Conservation (phyloP, 805 yeast genomes). For the Candida chauliodis region DNA sequence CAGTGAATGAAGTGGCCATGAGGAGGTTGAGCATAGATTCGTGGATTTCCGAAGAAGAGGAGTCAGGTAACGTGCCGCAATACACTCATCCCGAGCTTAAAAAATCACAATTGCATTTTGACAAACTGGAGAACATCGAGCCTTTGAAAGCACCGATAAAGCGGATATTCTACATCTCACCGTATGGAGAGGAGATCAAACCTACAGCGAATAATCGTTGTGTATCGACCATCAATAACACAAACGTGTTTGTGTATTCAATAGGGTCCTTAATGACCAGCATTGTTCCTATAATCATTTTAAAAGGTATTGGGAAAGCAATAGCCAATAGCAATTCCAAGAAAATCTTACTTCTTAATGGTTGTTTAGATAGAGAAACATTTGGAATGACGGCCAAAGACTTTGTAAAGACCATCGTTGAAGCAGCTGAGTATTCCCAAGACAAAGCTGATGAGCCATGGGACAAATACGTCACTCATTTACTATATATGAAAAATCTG, state of each 20-base stretch:
- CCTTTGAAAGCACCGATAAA: conserved; percentile 75
- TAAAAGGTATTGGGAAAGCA: conserved; percentile 70
- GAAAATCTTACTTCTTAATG: conserved; percentile 68
- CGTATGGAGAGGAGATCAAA: conserved; percentile 81
- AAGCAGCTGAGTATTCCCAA: conserved; percentile 55
- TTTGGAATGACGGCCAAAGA: conserved; percentile 58
- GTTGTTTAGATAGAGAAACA: conserved; percentile 77
- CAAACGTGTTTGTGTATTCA: conserved; percentile 65
- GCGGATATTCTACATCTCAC: conserved; percentile 75
- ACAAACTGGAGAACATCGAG: conserved; percentile 48
- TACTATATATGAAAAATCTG: conserved; percentile 51
- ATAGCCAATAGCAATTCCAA: conserved; percentile 31
- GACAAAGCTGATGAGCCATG: conserved; percentile 25
- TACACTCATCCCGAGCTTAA: conserved; percentile 77
- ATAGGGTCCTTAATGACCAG: conserved; percentile 91
- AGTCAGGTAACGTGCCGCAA: conserved; percentile 61
- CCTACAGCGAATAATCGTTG: conserved; percentile 71
- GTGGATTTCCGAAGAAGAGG: conserved; percentile 22
- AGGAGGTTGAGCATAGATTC: conserved; percentile 4
- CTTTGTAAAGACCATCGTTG: conserved; percentile 52
- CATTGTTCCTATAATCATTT: conserved; percentile 69
- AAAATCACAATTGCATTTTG: conserved; percentile 70
- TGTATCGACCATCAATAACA: conserved; percentile 42
- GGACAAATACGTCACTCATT: conserved; percentile 57
- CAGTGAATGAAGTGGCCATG: conserved; percentile 11